phyloP scores from a whole-genome alignment of 805 yeast species.

The Metschnikowia lachancei region DNA sequence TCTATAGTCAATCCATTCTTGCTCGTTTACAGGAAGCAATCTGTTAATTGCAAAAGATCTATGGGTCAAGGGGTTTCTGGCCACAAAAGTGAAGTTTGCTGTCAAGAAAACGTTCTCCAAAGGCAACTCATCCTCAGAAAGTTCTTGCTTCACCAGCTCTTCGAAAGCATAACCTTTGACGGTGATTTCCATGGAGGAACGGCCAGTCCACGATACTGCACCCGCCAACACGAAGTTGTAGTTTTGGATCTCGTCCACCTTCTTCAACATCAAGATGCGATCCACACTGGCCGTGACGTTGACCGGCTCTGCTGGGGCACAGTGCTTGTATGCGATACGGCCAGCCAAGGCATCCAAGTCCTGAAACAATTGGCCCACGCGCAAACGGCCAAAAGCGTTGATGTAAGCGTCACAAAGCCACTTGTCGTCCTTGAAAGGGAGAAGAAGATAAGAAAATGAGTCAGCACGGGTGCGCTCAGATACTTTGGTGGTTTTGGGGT shows the following conservation, averaged over 20 bases:
- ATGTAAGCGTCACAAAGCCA: slow-evolving; percentile 84
- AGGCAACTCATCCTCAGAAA: slow-evolving; percentile 57
- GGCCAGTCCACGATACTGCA: slow-evolving; percentile 91
- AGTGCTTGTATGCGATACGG: slow-evolving; percentile 86
- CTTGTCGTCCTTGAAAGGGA: slow-evolving; percentile 82
- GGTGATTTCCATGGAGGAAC: slow-evolving; percentile 92
- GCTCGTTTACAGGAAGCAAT: slow-evolving; percentile 68
- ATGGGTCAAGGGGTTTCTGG: slow-evolving; percentile 91
- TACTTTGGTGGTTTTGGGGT: slow-evolving; percentile 68
- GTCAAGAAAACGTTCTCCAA: slow-evolving; percentile 72
- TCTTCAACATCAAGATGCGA: slow-evolving; percentile 80
- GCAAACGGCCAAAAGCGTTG: slow-evolving; percentile 84
- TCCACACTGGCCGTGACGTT: slow-evolving; percentile 95
- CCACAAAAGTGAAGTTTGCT: slow-evolving; percentile 93
- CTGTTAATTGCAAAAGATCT: slow-evolving; percentile 83
- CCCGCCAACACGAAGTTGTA: slow-evolving; percentile 84
- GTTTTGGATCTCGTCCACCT: slow-evolving; percentile 71
- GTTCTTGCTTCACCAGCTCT: slow-evolving; percentile 48
- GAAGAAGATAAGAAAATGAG: slow-evolving; percentile 63
- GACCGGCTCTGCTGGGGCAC: slow-evolving; percentile 93
- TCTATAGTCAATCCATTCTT: slow-evolving; percentile 79
- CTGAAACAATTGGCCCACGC: slow-evolving; percentile 92
- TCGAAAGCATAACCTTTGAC: slow-evolving; percentile 82
- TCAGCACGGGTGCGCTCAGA: slow-evolving; percentile 74
- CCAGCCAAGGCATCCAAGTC: slow-evolving; percentile 94